phyloP scores from a whole-genome alignment of 371 early-diverging fungal species.

The Rhizopus microsporus region DNA sequence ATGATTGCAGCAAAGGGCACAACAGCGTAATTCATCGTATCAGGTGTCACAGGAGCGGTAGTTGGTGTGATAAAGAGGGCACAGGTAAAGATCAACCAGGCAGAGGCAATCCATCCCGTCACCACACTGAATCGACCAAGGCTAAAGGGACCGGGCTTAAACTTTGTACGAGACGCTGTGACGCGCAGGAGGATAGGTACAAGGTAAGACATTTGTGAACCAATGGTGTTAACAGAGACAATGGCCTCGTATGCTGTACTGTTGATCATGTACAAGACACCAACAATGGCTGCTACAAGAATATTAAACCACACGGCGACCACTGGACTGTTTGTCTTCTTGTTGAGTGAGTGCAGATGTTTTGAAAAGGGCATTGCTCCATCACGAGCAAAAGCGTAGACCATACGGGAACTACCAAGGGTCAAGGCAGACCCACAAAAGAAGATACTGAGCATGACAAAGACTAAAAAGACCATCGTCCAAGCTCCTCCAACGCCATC shows the following conservation, averaged over 20 bases:
- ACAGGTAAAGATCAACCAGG: slow-evolving; percentile 48
- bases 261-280: slow-evolving; percentile 39
- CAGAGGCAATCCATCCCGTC: slow-evolving; percentile 36
- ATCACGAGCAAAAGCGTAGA: slow-evolving; percentile 78
- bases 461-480: slow-evolving; percentile 59
- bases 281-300: slow-evolving; percentile 34
- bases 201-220: slow-evolving; percentile 47
- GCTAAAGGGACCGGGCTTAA: slow-evolving; percentile 39
- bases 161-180: slow-evolving; percentile 38
- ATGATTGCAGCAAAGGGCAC: slow-evolving; percentile 54
- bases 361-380: slow-evolving; percentile 58
- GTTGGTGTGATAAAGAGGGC: slow-evolving; percentile 51
- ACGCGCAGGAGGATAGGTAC: slow-evolving; percentile 55
- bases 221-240: slow-evolving; percentile 52
- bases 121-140: slow-evolving; percentile 43
- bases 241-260: slow-evolving; percentile 41
- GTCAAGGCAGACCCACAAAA: slow-evolving; percentile 58
- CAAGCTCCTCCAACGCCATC: slow-evolving; percentile 60
- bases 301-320: slow-evolving; percentile 52
- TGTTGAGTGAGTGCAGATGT: slow-evolving; percentile 33
- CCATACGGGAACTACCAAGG: slow-evolving; percentile 67
- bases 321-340: slow-evolving; percentile 42
- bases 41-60: slow-evolving; percentile 31
- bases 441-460: slow-evolving; percentile 58
- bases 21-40: slow-evolving; percentile 58